Conservation (phyloP, 2,329 filamentous ascomycete genomes). For the Xylaria sp. region DNA sequence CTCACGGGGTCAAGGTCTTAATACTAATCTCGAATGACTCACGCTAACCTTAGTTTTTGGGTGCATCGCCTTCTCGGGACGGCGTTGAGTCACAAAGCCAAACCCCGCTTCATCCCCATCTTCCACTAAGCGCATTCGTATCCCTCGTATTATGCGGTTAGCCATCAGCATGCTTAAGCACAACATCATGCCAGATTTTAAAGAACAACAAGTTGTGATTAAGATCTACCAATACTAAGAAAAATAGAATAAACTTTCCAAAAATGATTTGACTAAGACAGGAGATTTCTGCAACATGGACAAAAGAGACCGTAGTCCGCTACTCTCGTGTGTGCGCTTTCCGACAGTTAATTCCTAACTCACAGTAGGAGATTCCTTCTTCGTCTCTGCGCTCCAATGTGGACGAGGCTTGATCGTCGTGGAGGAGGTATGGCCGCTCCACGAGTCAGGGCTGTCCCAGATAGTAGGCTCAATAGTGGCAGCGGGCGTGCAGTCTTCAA, state of each 20-base stretch:
- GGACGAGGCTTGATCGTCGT: not conserved
- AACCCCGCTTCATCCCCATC: not conserved
- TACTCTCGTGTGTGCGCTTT: too few species aligned
- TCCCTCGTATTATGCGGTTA: not conserved
- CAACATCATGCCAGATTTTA: not conserved
- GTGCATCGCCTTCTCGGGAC: conserved; percentile 2
- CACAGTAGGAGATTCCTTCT: not conserved
- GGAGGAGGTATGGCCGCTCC: conserved; percentile 8
- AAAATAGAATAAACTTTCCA: too few species aligned
- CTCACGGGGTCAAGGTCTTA: not conserved
- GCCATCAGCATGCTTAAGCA: not conserved
- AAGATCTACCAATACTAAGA: too few species aligned
- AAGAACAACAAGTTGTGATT: too few species aligned
- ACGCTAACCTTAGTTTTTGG: conserved; percentile 1
- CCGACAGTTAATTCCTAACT: too few species aligned
- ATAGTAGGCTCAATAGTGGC: not conserved
- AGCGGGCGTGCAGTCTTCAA: not conserved
- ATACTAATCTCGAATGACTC: conserved; percentile 8
- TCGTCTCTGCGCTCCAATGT: not conserved
- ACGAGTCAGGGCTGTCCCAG: conserved; percentile 5
- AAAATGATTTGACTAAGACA: not conserved
- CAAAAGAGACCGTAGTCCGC: too few species aligned
- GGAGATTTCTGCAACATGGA: not conserved
- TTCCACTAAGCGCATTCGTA: not conserved
- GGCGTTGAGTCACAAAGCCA: not conserved